phyloP scores from a whole-genome alignment of 345 rosid species.

The Citrus reticulata region DNA sequence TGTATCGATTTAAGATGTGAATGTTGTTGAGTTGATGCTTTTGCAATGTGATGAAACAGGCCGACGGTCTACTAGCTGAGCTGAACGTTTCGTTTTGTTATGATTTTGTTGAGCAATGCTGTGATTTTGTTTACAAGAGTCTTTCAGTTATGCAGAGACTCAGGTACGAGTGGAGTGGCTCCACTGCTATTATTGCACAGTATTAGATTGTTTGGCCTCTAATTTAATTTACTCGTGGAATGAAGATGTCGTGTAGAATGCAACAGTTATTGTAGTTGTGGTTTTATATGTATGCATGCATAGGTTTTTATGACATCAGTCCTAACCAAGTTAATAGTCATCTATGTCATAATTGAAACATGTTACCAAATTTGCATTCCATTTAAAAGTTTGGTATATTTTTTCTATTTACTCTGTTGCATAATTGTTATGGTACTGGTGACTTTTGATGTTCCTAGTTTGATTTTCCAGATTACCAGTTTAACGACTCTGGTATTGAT shows the following conservation, averaged over 20 bases:
- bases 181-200: not conserved
- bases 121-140: slow-evolving; percentile 64
- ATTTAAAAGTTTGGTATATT: not conserved
- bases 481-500: not conserved
- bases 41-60: slow-evolving; percentile 41
- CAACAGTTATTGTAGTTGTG: not conserved
- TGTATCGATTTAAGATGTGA: slow-evolving; percentile 3
- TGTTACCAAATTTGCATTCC: not conserved
- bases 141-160: slow-evolving; percentile 66
- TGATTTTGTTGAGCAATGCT: slow-evolving; percentile 60
- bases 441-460: not conserved
- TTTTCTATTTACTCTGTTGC: not conserved
- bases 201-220: not conserved
- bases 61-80: slow-evolving; percentile 79
- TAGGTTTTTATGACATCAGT: not conserved
- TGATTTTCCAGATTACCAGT: not conserved
- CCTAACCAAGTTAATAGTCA: not conserved
- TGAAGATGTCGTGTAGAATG: not conserved
- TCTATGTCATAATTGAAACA: not conserved
- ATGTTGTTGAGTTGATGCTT: not conserved
- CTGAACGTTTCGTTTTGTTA: slow-evolving; percentile 56
- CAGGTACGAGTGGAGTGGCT: slow-evolving; percentile 33
- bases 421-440: not conserved
- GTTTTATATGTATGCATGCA: not conserved
- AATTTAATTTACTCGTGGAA: not conserved